phyloP scores from a whole-genome alignment of 2,329 filamentous ascomycete genomes.

The Penicillium sp. region DNA sequence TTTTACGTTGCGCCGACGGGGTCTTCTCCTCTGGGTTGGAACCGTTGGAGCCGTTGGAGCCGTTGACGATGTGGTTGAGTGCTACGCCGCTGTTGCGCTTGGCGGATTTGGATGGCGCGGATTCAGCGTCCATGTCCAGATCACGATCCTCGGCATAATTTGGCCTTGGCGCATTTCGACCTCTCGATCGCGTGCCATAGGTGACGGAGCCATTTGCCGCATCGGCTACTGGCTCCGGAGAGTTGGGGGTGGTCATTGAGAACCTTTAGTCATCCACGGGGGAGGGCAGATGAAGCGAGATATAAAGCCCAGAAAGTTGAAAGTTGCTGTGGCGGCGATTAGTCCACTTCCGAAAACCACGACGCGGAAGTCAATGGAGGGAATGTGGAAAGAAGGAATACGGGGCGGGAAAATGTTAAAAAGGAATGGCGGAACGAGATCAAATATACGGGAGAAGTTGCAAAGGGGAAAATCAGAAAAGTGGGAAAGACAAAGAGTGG shows the following conservation, averaged over 20 bases:
- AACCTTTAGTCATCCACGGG: conserved; percentile 40
- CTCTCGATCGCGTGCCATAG: conserved; percentile 93
- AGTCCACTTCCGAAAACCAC: conserved; percentile 10
- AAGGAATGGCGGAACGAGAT: conserved; percentile 15
- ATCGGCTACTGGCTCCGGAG: conserved; percentile 42
- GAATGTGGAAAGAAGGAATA: conserved; percentile 18
- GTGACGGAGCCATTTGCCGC: conserved; percentile 51
- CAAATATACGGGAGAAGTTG: conserved; percentile 14
- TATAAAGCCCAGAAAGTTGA: conserved; percentile 11
- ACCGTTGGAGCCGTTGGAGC: conserved; percentile 31
- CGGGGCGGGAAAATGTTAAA: conserved; percentile 25
- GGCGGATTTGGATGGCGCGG: conserved; percentile 34
- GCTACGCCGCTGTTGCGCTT: conserved; percentile 34
- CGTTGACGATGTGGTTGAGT: conserved; percentile 30
- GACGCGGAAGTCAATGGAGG: conserved; percentile 6
- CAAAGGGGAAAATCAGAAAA: conserved; percentile 15
- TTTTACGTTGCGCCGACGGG: conserved; percentile 43
- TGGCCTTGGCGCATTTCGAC: conserved; percentile 77
- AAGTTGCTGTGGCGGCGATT: conserved; percentile 12
- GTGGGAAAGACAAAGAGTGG: conserved; percentile 23
- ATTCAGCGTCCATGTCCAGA: conserved; percentile 82
- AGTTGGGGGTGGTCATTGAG: conserved; percentile 48
- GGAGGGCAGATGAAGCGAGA: conserved; percentile 12
- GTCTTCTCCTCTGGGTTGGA: conserved; percentile 37
- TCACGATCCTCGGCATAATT: conserved; percentile 97